Base-by-base conservation (phyloP, 441 rosid genomes). In the Corymbia calophylla region DNA sequence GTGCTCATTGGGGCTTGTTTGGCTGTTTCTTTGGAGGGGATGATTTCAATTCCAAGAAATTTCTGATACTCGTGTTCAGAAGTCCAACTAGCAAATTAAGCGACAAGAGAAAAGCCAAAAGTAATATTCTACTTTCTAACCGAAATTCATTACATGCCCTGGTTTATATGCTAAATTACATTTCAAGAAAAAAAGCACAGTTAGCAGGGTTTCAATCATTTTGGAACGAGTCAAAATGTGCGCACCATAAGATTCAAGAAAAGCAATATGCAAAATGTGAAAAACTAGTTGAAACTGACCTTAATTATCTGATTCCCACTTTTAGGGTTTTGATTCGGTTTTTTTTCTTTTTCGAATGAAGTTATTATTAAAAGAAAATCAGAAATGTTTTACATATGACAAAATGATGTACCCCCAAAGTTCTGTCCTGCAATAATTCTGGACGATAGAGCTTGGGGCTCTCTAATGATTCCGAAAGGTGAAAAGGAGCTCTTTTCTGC, bases 231-330 rank as follows among this genome's bases (percentile, higher is more conserved):
- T 21, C n/a, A 73, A 23, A 73, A 21, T 23, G 17, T 0, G 5
- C 1, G 2, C 3, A 0, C 49, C 29, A 0, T 13, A 12, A 21
- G 17, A 73, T 39, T 39, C 14, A 0, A 0, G 6, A 21, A 23
- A 73, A 21, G n/a, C n/a, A 73, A 73, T 19, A 44, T 18, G 84
- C 3, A 77, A 77, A 44, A 77, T 23, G 53, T 77, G 18, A 23
- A 21, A 77, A 77, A 23, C 6, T 18, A 77, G 1, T 23, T 44
- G 6, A 77, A 47, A 44, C 51, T 0, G 10, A 44, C 17, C 51
- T 23, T 44, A 44, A 39, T 73, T 73, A 10, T 13, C 10, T 4
- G 0, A 6, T 44, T 77, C 84, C 51, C 1, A 2, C 18, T 44
- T 77, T 73, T 73, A 35, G 84, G 84, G 84, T 8, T 77, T 44